These are phyloP conservation scores for Helianthus tuberosus DNA, from an alignment of 129 eudicot species.

Conservation along the genomic window DNA sequence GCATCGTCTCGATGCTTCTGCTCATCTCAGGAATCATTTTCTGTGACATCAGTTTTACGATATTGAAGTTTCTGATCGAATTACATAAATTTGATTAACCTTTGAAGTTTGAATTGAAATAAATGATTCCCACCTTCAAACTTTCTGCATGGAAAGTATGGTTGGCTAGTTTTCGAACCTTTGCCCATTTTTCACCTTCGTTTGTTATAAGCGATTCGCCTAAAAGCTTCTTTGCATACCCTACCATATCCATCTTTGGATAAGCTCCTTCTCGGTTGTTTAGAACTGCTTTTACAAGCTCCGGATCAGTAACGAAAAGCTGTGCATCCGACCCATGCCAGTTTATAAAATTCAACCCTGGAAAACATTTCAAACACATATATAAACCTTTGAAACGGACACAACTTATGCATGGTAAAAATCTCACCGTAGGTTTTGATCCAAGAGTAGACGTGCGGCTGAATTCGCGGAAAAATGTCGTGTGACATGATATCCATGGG, in stretches of 20 bases:
- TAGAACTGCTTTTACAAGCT: conserved; percentile 66
- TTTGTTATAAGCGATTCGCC: conserved; percentile 65
- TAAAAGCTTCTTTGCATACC: conserved; percentile 64
- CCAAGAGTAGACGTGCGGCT: conserved; percentile 69
- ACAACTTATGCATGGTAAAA: neutral
- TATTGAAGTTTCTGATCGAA: neutral
- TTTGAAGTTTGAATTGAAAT: neutral
- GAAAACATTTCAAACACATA: neutral
- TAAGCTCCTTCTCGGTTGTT: conserved; percentile 61
- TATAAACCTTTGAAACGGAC: neutral
- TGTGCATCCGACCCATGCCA: conserved; percentile 80
- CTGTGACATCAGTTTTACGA: conserved; percentile 29
- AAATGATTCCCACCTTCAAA: conserved; percentile 45
- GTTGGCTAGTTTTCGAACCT: conserved; percentile 65
- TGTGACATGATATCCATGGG: conserved; percentile 58
- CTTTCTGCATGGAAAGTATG: conserved; percentile 72
- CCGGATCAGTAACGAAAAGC: conserved; percentile 61
- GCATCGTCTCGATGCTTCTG: conserved; percentile 56
- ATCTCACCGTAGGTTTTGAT: conserved; percentile 54
- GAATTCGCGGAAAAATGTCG: conserved; percentile 62
- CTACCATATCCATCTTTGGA: conserved; percentile 71
- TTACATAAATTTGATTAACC: neutral
- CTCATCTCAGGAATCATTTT: conserved; percentile 71
- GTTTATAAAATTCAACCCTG: conserved; percentile 55
- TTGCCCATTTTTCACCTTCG: conserved; percentile 86